These are phyloP conservation scores for Lactifluus subvellereus DNA, from an alignment of 768 basidiomycete genomes.

Conservation along the genomic window DNA sequence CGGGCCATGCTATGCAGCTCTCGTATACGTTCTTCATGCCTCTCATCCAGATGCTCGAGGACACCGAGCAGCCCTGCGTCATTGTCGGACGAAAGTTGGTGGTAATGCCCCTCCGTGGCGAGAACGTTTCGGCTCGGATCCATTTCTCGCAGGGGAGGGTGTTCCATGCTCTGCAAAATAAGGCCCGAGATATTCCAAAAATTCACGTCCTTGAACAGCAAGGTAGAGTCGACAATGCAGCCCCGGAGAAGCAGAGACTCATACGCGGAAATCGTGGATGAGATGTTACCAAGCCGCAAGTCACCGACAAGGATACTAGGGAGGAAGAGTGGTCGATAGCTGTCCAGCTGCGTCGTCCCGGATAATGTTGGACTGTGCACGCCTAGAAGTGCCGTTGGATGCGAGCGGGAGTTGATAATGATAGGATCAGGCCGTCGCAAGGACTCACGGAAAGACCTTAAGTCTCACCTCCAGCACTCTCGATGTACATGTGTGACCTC, in stretches of 20 bases:
- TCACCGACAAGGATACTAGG: constrained; percentile 87
- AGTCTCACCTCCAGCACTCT: constrained; percentile 91
- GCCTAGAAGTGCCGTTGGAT: constrained; percentile 41
- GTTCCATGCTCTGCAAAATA: constrained; percentile 70
- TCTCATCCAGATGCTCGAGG: constrained; percentile 52
- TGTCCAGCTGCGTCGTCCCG: constrained; percentile 77
- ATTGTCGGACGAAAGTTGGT: constrained; percentile 37
- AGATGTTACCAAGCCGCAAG: constrained; percentile 88
- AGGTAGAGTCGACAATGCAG: constrained; percentile 76
- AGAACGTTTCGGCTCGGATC: constrained; percentile 42
- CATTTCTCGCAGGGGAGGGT: constrained; percentile 50
- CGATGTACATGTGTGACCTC: constrained; percentile 67
- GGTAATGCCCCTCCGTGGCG: constrained; percentile 70
- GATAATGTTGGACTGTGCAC: constrained; percentile 87
- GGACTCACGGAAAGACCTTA: constrained; percentile 13
- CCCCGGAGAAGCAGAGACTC: constrained; percentile 89
- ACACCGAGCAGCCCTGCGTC: constrained; percentile 40
- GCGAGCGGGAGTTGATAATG: constrained; percentile 8
- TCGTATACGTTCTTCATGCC: constrained; percentile 60
- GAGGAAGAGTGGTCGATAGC: constrained; percentile 80
- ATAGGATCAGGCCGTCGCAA: constrained; percentile 5
- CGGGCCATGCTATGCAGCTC: constrained; percentile 74
- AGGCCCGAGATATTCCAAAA: constrained; percentile 67
- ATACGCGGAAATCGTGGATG: constrained; percentile 86
- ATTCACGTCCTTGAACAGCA: constrained; percentile 81